Evolutionary conservation across 1,284 basidiomycete species (phyloP), one percentile per base, ranked within the genome.

Genomic region (Cutaneotrichosporon arboriforme): DNA sequence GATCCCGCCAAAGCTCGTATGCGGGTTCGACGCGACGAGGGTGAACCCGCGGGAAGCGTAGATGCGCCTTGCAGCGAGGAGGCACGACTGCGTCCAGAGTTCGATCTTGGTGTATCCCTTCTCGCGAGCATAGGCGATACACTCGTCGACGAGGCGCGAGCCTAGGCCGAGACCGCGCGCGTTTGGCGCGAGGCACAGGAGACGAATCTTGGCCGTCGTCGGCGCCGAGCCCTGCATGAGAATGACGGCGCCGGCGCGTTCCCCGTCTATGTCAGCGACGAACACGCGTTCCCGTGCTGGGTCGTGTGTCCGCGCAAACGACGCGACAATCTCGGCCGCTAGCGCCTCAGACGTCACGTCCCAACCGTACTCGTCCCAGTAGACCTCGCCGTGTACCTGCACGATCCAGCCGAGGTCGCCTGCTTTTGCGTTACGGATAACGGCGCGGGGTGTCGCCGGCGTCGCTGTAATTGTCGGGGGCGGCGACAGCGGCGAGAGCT

Each of bases 391-490:
- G 43, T 59, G 54, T 13, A 10, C n/a, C 21, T 40, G 26, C 7
- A 51, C 38, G 17, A 59, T 41, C 57, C 57, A 59, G 22, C 57
- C 57, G 18, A 59, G 40, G 49, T 59, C 57, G 45, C 57, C 57
- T 0, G 49, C 20, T 10, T 23, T 31, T 5, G 51, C 37, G 46
- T 42, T 40, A 41, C 54, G 57, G n/a, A 59, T 26, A 3, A 42
- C 44, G 12, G 12, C 26, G 21, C 33, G 45, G 14, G 8, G 38
- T 7, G 43, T 13, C 14, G 10, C 14, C 22, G 36, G 46, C 13
- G 12, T n/a, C 3, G 33, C 20, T n/a, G 33, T 7, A 13, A 15
- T 3, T 26, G 31, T n/a, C 22, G 43, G 23, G 14, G 20, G 20
- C 3, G n/a, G 13, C 21, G 14, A 9, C 5, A 22, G 5, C 8